Evolutionary conservation across 2,329 filamentous ascomycete genomes (phyloP), one percentile per base, ranked within the genome.

Genomic region (Fonsecaea multimorphosa): DNA sequence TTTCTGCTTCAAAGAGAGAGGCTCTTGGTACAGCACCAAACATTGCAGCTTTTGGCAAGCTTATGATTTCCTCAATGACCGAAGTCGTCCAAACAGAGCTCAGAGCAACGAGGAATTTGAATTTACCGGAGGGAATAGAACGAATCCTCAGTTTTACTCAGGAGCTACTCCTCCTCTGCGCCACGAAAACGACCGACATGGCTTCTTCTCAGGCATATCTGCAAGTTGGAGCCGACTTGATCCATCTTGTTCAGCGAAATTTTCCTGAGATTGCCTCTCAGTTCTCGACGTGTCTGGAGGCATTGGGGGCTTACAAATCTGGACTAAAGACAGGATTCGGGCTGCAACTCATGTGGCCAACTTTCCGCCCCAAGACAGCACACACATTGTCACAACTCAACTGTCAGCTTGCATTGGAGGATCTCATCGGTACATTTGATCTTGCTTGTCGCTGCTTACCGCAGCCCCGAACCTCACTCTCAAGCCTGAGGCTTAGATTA

Each of bases 151-250:
- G 71, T 19, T 79, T 85, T 62, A 84, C 84, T 72, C 80, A 79
- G 74, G 82, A 85, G 67, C 76, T 87, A 34, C 76, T 83, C 46
- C 68, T 74, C 46, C 73, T 84, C 36, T 77, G 80, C 16, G 72
- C 78, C 55, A 74, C 75, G 9, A 72, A 72, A 4, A 75, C 77
- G 27, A 79, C 87, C 51, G 82, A 87, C 64, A 80, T 84, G 53
- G 83, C 83, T 8, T 76, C 80, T 9, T 85, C 87, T 67, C 82
- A 86, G 67, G 82, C 83, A 1, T 85, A 86, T 68, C 76, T 87
- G 16, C 76, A 80, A 59, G 73, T 80, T 55, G 79, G 78, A 16
- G 72, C 73, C 31, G 72, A 73, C 36, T 68, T 79, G 22, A 73
- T 63, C 72, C 74, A 67, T 72, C 81, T 69, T 44, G 74, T 77